Conservation (phyloP, 345 rosid species). For the Heritiera fomes region DNA sequence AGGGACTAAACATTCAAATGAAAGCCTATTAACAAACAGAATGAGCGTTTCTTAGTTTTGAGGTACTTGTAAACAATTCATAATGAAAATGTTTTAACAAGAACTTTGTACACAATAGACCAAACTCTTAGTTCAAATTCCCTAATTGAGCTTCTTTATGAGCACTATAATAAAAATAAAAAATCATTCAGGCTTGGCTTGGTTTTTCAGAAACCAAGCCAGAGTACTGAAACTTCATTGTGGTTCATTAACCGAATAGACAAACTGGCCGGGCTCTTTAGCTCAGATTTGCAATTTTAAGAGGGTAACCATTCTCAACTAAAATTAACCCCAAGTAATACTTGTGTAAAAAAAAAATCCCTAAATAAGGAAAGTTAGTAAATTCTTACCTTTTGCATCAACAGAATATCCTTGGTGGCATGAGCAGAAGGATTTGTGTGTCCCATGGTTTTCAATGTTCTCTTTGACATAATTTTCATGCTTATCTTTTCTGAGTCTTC, state of each 20-base stretch:
- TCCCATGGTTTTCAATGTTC: slow-evolving; percentile 44
- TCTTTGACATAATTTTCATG: slow-evolving; percentile 34
- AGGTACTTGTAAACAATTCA: neutral
- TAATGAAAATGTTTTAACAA: neutral
- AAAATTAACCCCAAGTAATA: neutral
- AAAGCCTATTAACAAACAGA: neutral
- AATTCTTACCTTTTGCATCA: slow-evolving; percentile 50
- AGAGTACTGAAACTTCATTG: neutral
- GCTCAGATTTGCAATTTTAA: neutral
- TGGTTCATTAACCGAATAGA: neutral
- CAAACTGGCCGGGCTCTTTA: neutral
- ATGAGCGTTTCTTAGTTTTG: neutral
- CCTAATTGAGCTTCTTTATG: neutral
- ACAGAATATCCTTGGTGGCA: slow-evolving; percentile 45
- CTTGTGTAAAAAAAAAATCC: neutral
- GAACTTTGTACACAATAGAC: neutral
- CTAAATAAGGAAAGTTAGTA: neutral
- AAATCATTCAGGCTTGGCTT: neutral
- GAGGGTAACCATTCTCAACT: neutral
- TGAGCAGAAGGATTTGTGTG: slow-evolving; percentile 36
- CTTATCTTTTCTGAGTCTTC: slow-evolving; percentile 27
- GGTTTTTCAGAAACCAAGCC: neutral
- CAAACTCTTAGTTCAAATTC: neutral
- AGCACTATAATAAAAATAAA: neutral
- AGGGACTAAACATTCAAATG: neutral